Evolutionary conservation across 768 basidiomycete species (phyloP).

Genomic region (Trametes gibbosa): DNA sequence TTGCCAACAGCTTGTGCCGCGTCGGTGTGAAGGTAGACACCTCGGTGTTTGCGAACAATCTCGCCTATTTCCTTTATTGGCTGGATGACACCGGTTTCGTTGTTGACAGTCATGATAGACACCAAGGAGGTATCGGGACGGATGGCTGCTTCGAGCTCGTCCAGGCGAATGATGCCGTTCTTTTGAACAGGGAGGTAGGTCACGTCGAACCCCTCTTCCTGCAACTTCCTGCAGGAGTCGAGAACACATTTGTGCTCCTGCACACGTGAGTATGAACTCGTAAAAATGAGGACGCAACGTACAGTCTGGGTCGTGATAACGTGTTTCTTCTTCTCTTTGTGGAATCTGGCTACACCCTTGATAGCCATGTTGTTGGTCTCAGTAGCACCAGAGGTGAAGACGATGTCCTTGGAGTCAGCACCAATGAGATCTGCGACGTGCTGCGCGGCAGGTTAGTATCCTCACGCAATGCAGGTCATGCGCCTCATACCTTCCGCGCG

Average conservation of each 20-base stretch:
- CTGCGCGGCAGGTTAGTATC: conserved; percentile 36
- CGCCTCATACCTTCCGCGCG: conserved; percentile 67
- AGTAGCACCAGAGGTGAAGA: conserved; percentile 97
- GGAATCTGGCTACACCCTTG: conserved; percentile 95
- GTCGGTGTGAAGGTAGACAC: conserved; percentile 95
- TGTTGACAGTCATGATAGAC: conserved; percentile 98
- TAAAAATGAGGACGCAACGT: conserved; percentile 27
- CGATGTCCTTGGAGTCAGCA: conserved; percentile 91
- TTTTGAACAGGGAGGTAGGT: conserved; percentile 94
- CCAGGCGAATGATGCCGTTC: conserved; percentile 79
- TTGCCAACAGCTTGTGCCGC: conserved; percentile 95
- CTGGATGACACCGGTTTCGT: conserved; percentile 98
- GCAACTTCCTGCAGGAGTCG: conserved; percentile 93
- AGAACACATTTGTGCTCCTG: conserved; percentile 99
- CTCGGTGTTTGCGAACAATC: conserved; percentile 80
- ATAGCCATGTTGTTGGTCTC: conserved; percentile 98
- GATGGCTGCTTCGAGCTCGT: conserved; percentile 81
- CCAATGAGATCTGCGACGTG: conserved; percentile 91
- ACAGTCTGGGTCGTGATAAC: conserved; percentile 95
- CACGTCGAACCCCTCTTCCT: conserved; percentile 96
- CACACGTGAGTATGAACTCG: background rate
- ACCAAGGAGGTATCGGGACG: conserved; percentile 92
- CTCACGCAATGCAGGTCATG: background rate
- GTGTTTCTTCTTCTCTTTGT: conserved; percentile 90
- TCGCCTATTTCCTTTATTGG: conserved; percentile 94